phyloP scores from a whole-genome alignment of 2,329 filamentous ascomycete genomes.

The Monosporascus sp. region DNA sequence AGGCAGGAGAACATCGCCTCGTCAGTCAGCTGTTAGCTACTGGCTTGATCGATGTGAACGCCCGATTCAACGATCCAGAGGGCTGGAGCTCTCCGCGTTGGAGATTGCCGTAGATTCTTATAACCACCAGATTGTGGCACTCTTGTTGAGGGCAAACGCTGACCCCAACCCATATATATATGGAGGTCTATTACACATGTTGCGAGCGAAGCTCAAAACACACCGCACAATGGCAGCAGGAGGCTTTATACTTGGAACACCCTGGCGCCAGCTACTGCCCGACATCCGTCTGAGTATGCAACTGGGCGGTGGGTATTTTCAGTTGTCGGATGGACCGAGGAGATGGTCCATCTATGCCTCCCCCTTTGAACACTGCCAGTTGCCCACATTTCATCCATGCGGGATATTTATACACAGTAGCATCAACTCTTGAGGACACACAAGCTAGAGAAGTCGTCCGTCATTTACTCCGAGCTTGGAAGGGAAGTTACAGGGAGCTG shows the following conservation, averaged over 20 bases:
- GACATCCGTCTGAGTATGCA: no score
- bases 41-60: slow-evolving; percentile 1
- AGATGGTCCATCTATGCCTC: neutral
- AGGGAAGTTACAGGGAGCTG: neutral
- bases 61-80: neutral
- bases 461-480: neutral
- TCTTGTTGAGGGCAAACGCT: neutral
- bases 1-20: neutral
- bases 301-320: rapidly evolving
- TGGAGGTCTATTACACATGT: no score
- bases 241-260: neutral
- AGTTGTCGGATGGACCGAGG: neutral
- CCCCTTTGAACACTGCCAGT: neutral
- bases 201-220: rapidly evolving
- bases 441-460: neutral
- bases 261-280: no score
- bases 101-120: neutral
- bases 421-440: neutral
- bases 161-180: neutral
- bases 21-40: neutral
- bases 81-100: neutral
- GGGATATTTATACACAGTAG: neutral
- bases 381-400: neutral
- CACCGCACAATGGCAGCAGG: neutral
- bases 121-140: neutral